phyloP scores from a whole-genome alignment of 169 alveolate genomes.

The Eimeria zaria region DNA sequence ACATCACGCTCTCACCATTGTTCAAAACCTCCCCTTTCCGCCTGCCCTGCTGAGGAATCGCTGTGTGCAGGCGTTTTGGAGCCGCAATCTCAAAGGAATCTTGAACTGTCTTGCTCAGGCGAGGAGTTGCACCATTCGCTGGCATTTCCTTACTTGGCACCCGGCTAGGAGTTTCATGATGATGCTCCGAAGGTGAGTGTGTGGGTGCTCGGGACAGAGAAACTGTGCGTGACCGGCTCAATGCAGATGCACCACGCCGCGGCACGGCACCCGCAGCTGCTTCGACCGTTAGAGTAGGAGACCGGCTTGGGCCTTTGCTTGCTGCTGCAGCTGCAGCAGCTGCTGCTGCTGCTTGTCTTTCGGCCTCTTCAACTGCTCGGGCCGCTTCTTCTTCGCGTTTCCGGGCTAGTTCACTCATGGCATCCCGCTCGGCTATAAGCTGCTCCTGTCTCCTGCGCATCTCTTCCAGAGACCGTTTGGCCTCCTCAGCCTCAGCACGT shows the following conservation, averaged over 20 bases:
- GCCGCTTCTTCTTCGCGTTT: conserved; percentile 52
- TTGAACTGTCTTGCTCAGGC: conserved; percentile 26
- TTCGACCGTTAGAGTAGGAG: conserved; percentile 64
- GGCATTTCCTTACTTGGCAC: background rate
- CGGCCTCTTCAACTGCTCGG: conserved; percentile 49
- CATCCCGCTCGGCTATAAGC: conserved; percentile 61
- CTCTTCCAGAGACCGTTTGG: conserved; percentile 21
- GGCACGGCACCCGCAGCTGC: conserved; percentile 49
- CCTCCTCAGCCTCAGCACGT: conserved; percentile 49
- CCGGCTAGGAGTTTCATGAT: background rate
- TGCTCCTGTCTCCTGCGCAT: conserved; percentile 51
- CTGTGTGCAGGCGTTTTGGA: conserved; percentile 62
- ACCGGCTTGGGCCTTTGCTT: conserved; percentile 42
- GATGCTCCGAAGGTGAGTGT: conserved; percentile 1
- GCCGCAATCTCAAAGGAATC: conserved; percentile 66
- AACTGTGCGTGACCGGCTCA: conserved; percentile 71
- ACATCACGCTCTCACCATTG: conserved; percentile 33
- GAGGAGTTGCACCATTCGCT: background rate
- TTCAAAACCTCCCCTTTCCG: conserved; percentile 61
- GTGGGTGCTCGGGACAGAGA: conserved; percentile 31
- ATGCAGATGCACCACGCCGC: conserved; percentile 30
- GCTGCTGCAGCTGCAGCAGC: conserved; percentile 63
- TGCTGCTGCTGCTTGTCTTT: conserved; percentile 52
- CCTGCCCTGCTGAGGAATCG: conserved; percentile 75
- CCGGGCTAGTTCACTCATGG: conserved; percentile 62